These are phyloP conservation scores for Ogataea pini DNA, from an alignment of 805 yeast species.

Conservation along the genomic window DNA sequence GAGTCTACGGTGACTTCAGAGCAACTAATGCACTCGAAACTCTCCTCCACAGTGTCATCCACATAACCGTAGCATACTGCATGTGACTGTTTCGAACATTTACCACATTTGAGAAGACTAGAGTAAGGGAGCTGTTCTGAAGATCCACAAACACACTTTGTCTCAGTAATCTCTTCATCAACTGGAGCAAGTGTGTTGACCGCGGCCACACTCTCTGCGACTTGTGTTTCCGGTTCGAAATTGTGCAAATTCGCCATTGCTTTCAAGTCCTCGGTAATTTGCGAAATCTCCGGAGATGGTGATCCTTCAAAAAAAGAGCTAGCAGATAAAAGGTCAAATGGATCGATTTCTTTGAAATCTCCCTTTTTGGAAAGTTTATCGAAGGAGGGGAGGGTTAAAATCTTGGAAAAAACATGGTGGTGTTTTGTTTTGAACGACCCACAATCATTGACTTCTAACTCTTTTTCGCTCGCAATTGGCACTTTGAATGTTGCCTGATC, in stretches of 20 bases:
- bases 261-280: conserved; percentile 26
- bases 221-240: conserved; percentile 8
- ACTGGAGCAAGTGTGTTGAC: neutral
- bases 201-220: conserved; percentile 6
- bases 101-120: conserved; percentile 19
- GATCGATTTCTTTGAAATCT: conserved; percentile 34
- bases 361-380: conserved; percentile 37
- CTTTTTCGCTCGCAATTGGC: conserved; percentile 29
- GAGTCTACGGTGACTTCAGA: conserved; percentile 3
- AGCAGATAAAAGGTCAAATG: conserved; percentile 20
- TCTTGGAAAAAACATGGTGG: conserved; percentile 21
- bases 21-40: conserved; percentile 25
- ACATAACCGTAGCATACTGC: conserved; percentile 23
- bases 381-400: conserved; percentile 34
- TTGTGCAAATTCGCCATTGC: conserved; percentile 6
- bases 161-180: neutral
- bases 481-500: conserved; percentile 42
- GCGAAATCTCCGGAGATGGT: conserved; percentile 21
- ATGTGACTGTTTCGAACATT: conserved; percentile 23
- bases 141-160: conserved; percentile 27
- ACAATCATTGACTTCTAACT: conserved; percentile 23
- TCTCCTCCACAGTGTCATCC: conserved; percentile 3
- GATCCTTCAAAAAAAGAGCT: neutral
- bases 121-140: conserved; percentile 11
- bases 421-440: conserved; percentile 28